phyloP scores from a whole-genome alignment of 1,139 yeast species.

The Geotrichum restrictum region DNA sequence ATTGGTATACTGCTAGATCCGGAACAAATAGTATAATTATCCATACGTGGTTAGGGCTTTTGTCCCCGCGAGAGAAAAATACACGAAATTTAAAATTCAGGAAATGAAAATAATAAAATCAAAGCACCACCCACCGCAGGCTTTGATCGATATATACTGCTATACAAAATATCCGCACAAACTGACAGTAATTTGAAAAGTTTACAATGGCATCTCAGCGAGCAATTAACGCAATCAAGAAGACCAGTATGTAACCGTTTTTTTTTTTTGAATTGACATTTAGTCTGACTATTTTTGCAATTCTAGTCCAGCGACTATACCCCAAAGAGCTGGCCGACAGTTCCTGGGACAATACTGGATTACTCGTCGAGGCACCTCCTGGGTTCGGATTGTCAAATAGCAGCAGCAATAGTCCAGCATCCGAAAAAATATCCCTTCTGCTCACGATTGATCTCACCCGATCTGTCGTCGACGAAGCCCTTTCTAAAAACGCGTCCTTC shows the following conservation, averaged over 20 bases:
- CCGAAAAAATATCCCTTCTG: conserved; percentile 47
- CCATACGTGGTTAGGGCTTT: neutral
- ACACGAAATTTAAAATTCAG: too few species aligned
- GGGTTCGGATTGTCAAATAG: too few species aligned
- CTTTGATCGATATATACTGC: too few species aligned
- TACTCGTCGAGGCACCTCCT: conserved; percentile 66
- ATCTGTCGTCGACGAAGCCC: conserved; percentile 81
- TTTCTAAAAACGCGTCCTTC: conserved; percentile 46
- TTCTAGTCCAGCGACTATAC: conserved; percentile 57
- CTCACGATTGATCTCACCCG: conserved; percentile 83
- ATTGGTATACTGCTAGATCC: neutral
- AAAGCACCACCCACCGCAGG: too few species aligned
- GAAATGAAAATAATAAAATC: too few species aligned
- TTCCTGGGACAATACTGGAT: conserved; percentile 92
- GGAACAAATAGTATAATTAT: too few species aligned
- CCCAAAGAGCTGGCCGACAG: conserved; percentile 75
- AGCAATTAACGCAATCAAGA: conserved; percentile 23
- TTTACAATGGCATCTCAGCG: conserved; percentile 22
- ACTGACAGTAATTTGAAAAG: too few species aligned
- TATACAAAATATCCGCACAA: too few species aligned
- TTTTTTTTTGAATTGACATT: neutral
- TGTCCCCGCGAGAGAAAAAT: too few species aligned
- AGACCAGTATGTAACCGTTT: conserved; percentile 21
- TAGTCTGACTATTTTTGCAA: too few species aligned
- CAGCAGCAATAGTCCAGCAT: conserved; percentile 25